Evolutionary conservation across 768 basidiomycete genomes (phyloP).

Genomic region (Podaxis mareebaensis): DNA sequence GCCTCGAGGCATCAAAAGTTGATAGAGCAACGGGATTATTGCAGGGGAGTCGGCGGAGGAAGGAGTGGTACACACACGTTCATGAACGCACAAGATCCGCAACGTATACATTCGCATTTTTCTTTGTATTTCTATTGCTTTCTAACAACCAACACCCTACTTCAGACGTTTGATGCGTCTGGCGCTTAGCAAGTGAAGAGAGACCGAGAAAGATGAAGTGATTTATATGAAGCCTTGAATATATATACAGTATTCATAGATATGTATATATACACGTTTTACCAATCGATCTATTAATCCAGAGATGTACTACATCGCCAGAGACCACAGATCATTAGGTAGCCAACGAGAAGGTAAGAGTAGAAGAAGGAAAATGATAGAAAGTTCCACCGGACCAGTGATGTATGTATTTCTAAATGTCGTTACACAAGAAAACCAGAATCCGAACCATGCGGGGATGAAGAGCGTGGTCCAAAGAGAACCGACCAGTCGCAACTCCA

Average conservation of each 20-base stretch:
- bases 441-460: constrained; percentile 11
- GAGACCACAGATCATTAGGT: constrained; percentile 18
- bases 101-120: neutral
- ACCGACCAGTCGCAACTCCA: constrained; percentile 16
- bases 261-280: constrained; percentile 1
- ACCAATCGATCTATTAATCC: constrained; percentile 2
- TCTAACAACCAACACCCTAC: neutral
- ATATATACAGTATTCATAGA: constrained; percentile 2
- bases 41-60: neutral
- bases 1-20: neutral
- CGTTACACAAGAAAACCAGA: constrained; percentile 8
- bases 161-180: neutral
- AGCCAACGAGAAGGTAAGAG: constrained; percentile 1
- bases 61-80: neutral
- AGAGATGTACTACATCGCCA: neutral
- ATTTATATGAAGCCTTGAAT: neutral
- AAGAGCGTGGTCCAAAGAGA: constrained; percentile 12
- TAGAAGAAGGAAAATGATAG: constrained; percentile 5
- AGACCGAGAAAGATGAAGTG: neutral
- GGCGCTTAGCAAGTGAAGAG: neutral
- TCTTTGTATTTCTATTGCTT: neutral
- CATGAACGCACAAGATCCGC: neutral
- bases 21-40: neutral
- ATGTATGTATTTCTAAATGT: constrained; percentile 12
- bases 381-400: constrained; percentile 18